A percentile compares a stretch with the other conserved stretches of the same genome.
phyloP scores from a whole-genome alignment of 805 yeast species.

The Sugiyamaella valdiviana region DNA sequence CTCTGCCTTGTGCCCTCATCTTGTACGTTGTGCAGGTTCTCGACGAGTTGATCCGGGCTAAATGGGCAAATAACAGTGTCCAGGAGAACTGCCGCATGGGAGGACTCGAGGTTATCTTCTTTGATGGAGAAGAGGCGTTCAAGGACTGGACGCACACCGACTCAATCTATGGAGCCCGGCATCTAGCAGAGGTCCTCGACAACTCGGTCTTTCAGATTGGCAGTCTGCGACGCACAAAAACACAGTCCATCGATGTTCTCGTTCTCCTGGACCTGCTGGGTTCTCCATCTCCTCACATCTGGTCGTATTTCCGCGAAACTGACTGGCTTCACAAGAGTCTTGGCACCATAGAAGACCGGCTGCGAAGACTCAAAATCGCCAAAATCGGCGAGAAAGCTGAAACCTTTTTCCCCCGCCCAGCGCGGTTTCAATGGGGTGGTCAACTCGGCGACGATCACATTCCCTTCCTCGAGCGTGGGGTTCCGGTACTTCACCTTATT shows the following conservation, averaged over 20 bases:
- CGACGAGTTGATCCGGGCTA: conserved; percentile 20
- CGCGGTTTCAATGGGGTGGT: conserved; percentile 19
- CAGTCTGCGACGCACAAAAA: conserved; percentile 15
- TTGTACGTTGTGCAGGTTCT: conserved; percentile 38
- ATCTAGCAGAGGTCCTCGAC: conserved; percentile 40
- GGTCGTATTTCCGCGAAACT: conserved; percentile 42
- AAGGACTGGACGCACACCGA: conserved; percentile 46
- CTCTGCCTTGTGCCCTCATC: conserved; percentile 50
- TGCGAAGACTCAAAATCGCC: conserved; percentile 17
- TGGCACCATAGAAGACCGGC: conserved; percentile 32
- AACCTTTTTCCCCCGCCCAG: conserved; percentile 16
- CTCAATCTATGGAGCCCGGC: conserved; percentile 52
- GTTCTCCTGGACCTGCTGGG: conserved; percentile 50
- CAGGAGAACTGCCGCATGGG: background rate
- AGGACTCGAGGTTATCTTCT: conserved; percentile 46
- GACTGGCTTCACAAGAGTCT: conserved; percentile 35
- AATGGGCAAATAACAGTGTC: conserved; percentile 16
- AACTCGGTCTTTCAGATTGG: conserved; percentile 17
- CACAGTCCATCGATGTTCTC: conserved; percentile 38
- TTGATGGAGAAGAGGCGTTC: conserved; percentile 61
- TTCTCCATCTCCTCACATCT: conserved; percentile 30
- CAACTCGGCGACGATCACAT: conserved; percentile 47
- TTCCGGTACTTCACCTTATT: conserved; percentile 47
- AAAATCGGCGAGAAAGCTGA: background rate
- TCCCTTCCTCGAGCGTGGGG: conserved; percentile 44